Percentiles rank a stretch among this genome's conserved stretches.
Conservation (phyloP, 345 rosid species). For the Citrus trifoliata region DNA sequence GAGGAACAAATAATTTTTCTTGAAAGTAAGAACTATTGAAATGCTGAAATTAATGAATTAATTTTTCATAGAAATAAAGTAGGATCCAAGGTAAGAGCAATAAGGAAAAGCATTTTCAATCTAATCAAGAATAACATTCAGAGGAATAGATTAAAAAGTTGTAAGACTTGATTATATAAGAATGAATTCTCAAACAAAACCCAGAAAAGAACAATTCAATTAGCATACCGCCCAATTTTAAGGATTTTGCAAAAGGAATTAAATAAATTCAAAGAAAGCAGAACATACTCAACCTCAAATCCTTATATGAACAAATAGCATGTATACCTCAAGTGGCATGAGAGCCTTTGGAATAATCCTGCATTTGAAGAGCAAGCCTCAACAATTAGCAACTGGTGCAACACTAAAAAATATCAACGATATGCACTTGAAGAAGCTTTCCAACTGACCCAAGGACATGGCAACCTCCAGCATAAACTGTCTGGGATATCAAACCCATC, state of each 20-base stretch:
- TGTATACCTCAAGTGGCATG: constrained; percentile 84
- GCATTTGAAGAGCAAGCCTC: constrained; percentile 33
- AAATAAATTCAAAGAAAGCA: constrained; percentile 4
- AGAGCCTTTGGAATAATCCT: constrained; percentile 95
- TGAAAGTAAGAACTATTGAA: neutral
- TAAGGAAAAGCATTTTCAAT: neutral
- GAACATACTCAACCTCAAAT: neutral
- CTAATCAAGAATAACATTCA: neutral
- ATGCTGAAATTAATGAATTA: neutral
- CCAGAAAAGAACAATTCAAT: neutral
- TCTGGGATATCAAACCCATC: constrained; percentile 90
- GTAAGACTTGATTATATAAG: neutral
- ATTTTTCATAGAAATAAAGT: neutral
- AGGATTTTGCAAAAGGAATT: neutral
- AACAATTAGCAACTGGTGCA: constrained; percentile 7
- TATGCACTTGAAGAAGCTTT: constrained; percentile 4
- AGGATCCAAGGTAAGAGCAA: neutral
- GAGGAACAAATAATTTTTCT: neutral
- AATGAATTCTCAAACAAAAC: constrained; percentile 1
- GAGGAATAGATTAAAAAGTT: neutral
- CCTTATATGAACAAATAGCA: neutral
- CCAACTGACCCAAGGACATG: constrained; percentile 85
- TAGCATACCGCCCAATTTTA: neutral
- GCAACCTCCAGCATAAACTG: constrained; percentile 82
- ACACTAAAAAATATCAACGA: constrained; percentile 13